phyloP scores from a whole-genome alignment of 1,284 basidiomycete species.

The Microstroma glucosiphilum region DNA sequence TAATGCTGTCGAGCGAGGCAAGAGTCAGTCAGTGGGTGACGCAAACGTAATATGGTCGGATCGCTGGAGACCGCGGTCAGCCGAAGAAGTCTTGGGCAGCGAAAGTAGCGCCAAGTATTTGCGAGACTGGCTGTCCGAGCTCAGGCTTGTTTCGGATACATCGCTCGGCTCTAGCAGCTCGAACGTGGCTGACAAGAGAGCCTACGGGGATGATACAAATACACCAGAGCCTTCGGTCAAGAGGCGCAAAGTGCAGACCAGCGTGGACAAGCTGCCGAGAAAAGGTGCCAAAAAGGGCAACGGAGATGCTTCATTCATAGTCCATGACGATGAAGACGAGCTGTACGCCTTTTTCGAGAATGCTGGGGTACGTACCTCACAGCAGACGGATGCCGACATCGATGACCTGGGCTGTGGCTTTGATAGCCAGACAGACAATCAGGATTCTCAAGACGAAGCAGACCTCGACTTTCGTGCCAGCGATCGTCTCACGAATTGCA shows the following conservation, averaged over 20 bases:
- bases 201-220: not conserved
- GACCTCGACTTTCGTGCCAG: conserved; percentile 30
- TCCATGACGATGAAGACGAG: conserved; percentile 22
- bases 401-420: not conserved
- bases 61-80: conserved; percentile 18
- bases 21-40: not conserved
- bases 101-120: conserved; percentile 21
- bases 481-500: conserved; percentile 27
- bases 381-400: not conserved
- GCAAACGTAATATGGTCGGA: conserved; percentile 21
- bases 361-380: conserved; percentile 3
- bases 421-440: not conserved
- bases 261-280: conserved; percentile 13
- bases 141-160: conserved; percentile 21
- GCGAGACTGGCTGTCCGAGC: conserved; percentile 29
- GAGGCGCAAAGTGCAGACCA: conserved; percentile 16
- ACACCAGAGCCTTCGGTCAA: not conserved
- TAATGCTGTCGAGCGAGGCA: too few relatives aligned
- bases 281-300: conserved; percentile 5
- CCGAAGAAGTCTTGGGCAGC: conserved; percentile 25
- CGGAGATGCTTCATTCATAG: conserved; percentile 26
- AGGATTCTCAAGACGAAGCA: conserved; percentile 7
- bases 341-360: conserved; percentile 5
- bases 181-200: not conserved
- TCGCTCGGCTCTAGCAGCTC: conserved; percentile 5